Evolutionary conservation across 306 rosid species (phyloP).

Genomic region (Cucumis hystrix): DNA sequence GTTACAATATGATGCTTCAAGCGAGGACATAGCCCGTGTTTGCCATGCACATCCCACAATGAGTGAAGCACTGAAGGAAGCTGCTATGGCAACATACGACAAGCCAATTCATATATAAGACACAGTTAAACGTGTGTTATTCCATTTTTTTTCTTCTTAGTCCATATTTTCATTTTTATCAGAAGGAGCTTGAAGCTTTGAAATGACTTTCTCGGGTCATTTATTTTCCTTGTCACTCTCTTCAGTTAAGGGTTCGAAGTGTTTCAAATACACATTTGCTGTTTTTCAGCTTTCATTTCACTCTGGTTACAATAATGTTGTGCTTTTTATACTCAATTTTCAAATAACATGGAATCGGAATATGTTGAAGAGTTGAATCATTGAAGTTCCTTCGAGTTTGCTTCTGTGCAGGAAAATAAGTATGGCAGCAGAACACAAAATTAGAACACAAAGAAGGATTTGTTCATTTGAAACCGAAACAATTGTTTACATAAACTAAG

Average conservation of each 20-base stretch:
- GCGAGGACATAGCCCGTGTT: constrained; percentile 96
- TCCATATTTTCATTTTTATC: neutral
- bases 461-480: neutral
- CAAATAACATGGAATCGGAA: neutral
- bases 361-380: neutral
- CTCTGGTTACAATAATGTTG: neutral
- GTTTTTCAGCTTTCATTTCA: neutral
- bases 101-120: constrained; percentile 90
- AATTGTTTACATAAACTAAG: neutral
- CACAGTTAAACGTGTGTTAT: neutral
- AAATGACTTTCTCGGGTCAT: neutral
- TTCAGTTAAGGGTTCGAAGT: neutral
- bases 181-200: neutral
- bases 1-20: constrained; percentile 76
- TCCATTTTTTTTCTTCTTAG: neutral
- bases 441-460: neutral
- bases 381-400: neutral
- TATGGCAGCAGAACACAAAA: neutral
- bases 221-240: constrained; percentile 1
- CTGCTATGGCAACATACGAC: constrained; percentile 98
- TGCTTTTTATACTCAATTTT: neutral
- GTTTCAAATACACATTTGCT: neutral
- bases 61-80: constrained; percentile 99
- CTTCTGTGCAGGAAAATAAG: neutral
- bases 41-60: constrained; percentile 99